These are phyloP conservation scores for Penicillium argentinense DNA, from an alignment of 495 filamentous ascomycete species.

Conservation along the genomic window DNA sequence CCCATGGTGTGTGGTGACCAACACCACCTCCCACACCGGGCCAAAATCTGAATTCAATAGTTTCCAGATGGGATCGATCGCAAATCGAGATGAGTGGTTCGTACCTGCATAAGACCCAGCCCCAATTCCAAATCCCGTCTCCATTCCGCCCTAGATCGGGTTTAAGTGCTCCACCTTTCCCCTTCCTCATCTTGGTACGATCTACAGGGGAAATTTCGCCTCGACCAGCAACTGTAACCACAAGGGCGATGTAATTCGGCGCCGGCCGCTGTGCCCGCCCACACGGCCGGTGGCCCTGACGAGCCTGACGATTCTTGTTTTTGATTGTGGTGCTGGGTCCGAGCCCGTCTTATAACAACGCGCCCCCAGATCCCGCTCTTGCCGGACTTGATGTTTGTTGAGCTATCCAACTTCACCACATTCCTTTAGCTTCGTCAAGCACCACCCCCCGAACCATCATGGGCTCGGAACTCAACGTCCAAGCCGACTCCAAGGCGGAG, in stretches of 20 bases:
- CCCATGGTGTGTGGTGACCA: too few species aligned
- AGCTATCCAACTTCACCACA: conserved; percentile 33
- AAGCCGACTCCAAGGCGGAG: conserved; percentile 27
- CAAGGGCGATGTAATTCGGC: not conserved
- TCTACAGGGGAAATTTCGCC: conserved; percentile 3
- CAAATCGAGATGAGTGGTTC: conserved; percentile 1
- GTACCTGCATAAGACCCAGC: not conserved
- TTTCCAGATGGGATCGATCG: not conserved
- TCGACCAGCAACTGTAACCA: not conserved
- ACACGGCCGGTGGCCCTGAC: not conserved
- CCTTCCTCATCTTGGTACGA: conserved; percentile 1
- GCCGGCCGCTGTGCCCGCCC: not conserved
- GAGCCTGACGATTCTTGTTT: too few species aligned
- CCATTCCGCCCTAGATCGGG: not conserved
- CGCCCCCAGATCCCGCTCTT: conserved; percentile 1
- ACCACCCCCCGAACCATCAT: conserved; percentile 17
- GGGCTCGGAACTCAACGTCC: conserved; percentile 38
- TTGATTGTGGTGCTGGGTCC: not conserved
- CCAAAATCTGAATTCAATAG: conserved; percentile 1
- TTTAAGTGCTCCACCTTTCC: not conserved
- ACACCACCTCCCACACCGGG: too few species aligned
- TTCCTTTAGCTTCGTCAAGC: conserved; percentile 25
- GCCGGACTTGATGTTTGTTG: conserved; percentile 1
- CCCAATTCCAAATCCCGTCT: not conserved
- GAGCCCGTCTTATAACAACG: conserved; percentile 1